Evolutionary conservation across 306 rosid species (phyloP).

Genomic region (Trifolium subterraneum): DNA sequence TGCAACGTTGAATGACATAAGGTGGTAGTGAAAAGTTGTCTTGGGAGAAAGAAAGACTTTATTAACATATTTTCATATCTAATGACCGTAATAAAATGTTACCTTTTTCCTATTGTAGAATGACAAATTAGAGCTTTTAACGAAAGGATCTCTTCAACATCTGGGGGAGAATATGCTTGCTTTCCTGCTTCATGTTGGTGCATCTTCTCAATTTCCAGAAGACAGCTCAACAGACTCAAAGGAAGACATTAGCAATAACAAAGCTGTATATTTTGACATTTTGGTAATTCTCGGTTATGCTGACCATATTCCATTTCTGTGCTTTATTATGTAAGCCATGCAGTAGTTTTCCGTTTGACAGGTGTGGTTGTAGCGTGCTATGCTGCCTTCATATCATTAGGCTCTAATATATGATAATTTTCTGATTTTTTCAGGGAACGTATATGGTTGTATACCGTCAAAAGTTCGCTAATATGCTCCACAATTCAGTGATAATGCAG

Average conservation of each 20-base stretch:
- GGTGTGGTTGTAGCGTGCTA: constrained; percentile 24
- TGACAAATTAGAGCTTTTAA: constrained; percentile 84
- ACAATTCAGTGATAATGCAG: constrained; percentile 82
- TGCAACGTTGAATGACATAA: neutral
- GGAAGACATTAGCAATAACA: constrained; percentile 54
- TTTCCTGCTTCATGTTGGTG: constrained; percentile 76
- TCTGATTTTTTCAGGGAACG: constrained; percentile 66
- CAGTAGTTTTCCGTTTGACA: constrained; percentile 10
- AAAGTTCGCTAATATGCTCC: constrained; percentile 72
- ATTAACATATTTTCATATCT: constrained; percentile 21
- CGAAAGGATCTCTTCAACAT: constrained; percentile 92
- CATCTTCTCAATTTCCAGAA: constrained; percentile 73
- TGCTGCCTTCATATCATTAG: constrained; percentile 27
- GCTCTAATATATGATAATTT: constrained; percentile 40
- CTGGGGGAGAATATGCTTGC: constrained; percentile 99
- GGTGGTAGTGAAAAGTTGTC: constrained; percentile 28
- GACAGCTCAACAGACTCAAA: constrained; percentile 51
- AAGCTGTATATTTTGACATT: constrained; percentile 81
- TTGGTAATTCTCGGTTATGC: constrained; percentile 60
- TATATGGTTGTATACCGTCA: constrained; percentile 86
- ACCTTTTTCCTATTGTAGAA: constrained; percentile 62
- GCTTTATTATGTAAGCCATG: constrained; percentile 21
- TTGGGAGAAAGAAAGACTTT: constrained; percentile 10
- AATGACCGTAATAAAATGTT: constrained; percentile 13
- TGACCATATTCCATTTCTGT: constrained; percentile 8